Evolutionary conservation across 176 grass and related monocot genomes (phyloP).

Genomic region (Bromus sterilis): DNA sequence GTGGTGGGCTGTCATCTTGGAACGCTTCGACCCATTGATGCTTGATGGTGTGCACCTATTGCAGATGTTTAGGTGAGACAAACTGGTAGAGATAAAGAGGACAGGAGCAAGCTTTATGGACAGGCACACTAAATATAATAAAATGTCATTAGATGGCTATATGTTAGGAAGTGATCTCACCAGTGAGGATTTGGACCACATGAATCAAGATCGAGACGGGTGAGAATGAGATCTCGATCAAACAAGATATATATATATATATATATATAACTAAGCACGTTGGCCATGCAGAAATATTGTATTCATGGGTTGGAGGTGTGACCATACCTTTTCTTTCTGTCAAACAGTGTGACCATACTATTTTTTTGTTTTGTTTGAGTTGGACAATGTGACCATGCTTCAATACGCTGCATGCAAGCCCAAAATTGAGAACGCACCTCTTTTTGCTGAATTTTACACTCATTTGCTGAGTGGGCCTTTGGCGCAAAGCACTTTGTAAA

Average conservation of each 20-base stretch:
- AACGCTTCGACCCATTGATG: neutral
- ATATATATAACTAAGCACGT: conserved; percentile 25
- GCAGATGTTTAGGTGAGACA: neutral
- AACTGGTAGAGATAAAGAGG: neutral
- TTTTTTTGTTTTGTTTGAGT: too few relatives aligned
- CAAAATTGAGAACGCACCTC: neutral
- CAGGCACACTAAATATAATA: neutral
- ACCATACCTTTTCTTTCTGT: too few relatives aligned
- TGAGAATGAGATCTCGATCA: neutral
- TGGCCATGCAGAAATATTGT: neutral
- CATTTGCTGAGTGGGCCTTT: too few relatives aligned
- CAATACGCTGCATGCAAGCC: neutral
- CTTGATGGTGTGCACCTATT: neutral
- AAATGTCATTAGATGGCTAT: neutral
- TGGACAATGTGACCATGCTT: too few relatives aligned
- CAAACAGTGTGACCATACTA: too few relatives aligned
- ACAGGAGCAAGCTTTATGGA: neutral
- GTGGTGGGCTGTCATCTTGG: neutral
- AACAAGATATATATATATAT: neutral
- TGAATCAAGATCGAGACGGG: neutral
- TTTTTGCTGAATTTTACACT: too few relatives aligned
- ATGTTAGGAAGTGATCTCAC: neutral
- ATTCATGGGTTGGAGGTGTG: neutral
- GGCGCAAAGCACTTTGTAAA: too few relatives aligned
- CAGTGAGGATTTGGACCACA: neutral